Evolutionary conservation across 768 basidiomycete species (phyloP).

Genomic region (Coprinellus aureogranulatus): DNA sequence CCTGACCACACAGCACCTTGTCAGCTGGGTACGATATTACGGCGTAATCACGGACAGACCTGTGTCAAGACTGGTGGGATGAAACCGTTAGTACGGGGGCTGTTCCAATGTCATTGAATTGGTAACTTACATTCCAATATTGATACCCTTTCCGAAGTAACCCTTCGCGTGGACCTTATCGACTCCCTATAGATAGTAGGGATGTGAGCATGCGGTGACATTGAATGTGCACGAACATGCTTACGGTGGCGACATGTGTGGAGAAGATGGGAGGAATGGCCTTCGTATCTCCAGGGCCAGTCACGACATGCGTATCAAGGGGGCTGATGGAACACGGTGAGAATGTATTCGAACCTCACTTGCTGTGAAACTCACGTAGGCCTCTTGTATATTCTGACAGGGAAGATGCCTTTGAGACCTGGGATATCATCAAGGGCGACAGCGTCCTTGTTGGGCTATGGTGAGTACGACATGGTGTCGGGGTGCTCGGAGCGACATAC

Average conservation of each 20-base stretch:
- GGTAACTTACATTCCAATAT: conserved; percentile 54
- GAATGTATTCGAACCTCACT: neutral
- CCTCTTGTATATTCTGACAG: conserved; percentile 41
- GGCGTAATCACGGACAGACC: no score
- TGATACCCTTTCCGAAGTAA: conserved; percentile 60
- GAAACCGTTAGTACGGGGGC: neutral
- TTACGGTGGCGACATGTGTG: conserved; percentile 54
- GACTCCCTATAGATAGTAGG: conserved; percentile 42
- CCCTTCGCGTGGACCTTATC: conserved; percentile 64
- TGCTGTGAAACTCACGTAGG: conserved; percentile 34
- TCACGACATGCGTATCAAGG: conserved; percentile 39
- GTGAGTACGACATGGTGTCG: neutral
- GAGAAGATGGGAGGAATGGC: conserved; percentile 21
- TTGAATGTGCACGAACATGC: neutral
- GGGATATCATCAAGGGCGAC: conserved; percentile 40
- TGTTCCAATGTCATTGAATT: neutral
- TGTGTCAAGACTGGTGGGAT: conserved; percentile 53
- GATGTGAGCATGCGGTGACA: neutral
- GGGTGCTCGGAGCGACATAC: conserved; percentile 1
- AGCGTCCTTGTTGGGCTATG: conserved; percentile 44
- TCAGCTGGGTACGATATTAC: no score
- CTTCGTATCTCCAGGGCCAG: conserved; percentile 37
- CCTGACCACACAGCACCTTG: no score
- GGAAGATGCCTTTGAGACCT: conserved; percentile 60
- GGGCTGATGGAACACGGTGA: conserved; percentile 32